Percentiles rank a stretch among this genome's conserved stretches.
Evolutionary conservation across 306 rosid species (phyloP).

Genomic region (Rosa lucieae): DNA sequence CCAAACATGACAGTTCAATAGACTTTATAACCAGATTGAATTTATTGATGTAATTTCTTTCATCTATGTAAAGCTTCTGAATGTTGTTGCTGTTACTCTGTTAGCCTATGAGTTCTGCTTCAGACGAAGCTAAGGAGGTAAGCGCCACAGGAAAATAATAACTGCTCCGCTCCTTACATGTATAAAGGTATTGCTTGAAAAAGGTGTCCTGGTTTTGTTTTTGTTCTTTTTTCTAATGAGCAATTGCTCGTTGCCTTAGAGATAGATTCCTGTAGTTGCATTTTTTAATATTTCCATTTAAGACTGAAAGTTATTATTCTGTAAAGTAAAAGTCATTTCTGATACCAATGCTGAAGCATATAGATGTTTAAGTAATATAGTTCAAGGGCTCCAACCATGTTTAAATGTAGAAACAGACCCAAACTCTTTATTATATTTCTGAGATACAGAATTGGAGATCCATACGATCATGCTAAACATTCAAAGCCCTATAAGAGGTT

Average conservation of each 20-base stretch:
- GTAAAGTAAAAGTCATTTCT: neutral
- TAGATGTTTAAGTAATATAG: neutral
- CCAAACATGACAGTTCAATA: conserved; percentile 14
- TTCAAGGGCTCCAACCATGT: neutral
- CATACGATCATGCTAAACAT: neutral
- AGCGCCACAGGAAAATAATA: neutral
- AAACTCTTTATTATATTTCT: neutral
- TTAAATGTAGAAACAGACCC: neutral
- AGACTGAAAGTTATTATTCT: neutral
- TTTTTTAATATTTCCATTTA: too few relatives aligned
- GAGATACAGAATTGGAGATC: neutral
- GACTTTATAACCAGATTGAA: neutral
- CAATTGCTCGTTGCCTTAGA: neutral
- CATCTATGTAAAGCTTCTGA: neutral
- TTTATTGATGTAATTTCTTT: neutral
- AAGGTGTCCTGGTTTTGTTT: neutral
- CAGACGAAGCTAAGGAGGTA: neutral
- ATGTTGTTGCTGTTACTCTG: neutral
- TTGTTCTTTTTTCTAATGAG: neutral
- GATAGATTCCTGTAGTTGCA: too few relatives aligned
- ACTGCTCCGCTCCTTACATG: neutral
- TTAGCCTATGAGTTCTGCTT: neutral
- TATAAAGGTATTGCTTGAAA: neutral
- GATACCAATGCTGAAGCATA: neutral
- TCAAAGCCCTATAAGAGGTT: neutral